Evolutionary conservation across 192 early-diverging fungal species (phyloP), one percentile per base, ranked within the genome.

Genomic region (Linnemannia hyalina): DNA sequence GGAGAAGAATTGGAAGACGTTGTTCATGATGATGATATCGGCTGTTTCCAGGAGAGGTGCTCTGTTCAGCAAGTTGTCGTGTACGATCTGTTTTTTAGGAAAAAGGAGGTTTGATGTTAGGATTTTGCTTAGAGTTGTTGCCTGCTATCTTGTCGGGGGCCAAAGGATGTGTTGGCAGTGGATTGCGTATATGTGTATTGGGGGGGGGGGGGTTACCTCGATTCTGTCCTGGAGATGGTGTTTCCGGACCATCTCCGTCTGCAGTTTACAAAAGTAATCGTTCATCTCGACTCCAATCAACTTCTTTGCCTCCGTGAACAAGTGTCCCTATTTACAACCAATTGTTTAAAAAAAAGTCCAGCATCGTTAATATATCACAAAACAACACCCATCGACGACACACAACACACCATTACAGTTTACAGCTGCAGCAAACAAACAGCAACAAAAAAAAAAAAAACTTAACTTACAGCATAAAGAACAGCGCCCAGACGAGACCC

Each of bases 211-310:
- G 38, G 38, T 73, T 85, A 91, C 91, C 82, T 92, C 82, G 16
- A 92, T 80, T 40, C 92, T 78, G 54, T 93, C 90, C 26, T 89
- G 88, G 77, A 93, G 85, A 22, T 82, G 83, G 70, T 92, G 91
- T 70, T 92, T 91, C 57, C 87, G 49, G 29, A 93, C 82, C 52
- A 90, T 92, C 4, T 90, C 86, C 22, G 76, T 78, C 72, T 91
- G 90, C 22, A 93, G 82, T 54, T 92, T 88, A 47, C 87, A 88
- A 69, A 92, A 93, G 81, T 90, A 92, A n/a, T 85, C 84, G 55
- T 93, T 93, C 81, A 93, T 88, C 73, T 93, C 93, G 10, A 93
- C 88, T 65, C 92, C 92, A 70, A 93, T 91, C 23, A 93, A 23
- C 73, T 88, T 89, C 38, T 88, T 91, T 11, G 91, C 89, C 20